Evolutionary conservation across 2,329 filamentous ascomycete species (phyloP).

Genomic region (Calonectria naviculata): DNA sequence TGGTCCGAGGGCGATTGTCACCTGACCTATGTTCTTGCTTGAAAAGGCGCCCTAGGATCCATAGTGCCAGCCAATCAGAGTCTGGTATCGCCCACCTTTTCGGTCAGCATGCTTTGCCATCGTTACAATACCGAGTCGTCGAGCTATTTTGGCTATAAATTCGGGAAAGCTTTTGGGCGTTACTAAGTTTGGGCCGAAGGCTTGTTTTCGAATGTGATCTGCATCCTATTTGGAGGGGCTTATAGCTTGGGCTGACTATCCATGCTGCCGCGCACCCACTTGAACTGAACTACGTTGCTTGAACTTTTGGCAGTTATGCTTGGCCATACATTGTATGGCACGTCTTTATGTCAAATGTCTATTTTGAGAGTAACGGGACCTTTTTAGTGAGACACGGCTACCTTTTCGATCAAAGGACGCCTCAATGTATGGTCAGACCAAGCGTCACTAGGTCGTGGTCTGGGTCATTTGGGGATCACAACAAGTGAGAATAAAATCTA

Average conservation of each 20-base stretch:
- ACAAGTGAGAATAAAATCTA: too few relatives aligned
- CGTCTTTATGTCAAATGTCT: too few relatives aligned
- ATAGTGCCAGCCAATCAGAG: conserved; percentile 43
- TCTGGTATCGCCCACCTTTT: not conserved
- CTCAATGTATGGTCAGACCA: too few relatives aligned
- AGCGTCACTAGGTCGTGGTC: too few relatives aligned
- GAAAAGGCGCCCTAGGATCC: not conserved
- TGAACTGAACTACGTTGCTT: not conserved
- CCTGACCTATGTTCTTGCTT: conserved; percentile 24
- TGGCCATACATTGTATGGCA: too few relatives aligned
- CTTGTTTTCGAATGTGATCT: not conserved
- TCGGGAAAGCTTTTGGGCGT: not conserved
- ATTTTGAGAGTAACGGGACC: too few relatives aligned
- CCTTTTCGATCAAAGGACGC: too few relatives aligned
- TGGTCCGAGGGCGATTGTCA: conserved; percentile 26
- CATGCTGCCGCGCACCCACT: not conserved
- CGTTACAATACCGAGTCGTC: not conserved
- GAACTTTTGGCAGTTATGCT: not conserved
- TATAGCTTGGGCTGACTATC: not conserved
- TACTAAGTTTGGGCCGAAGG: not conserved
- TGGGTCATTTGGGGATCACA: too few relatives aligned
- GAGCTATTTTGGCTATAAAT: not conserved
- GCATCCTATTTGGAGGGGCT: not conserved
- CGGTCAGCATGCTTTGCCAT: not conserved
- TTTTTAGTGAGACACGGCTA: too few relatives aligned